Evolutionary conservation across 1,139 yeast species (phyloP).

Genomic region (Nadsonia starkeyi-henricii): DNA sequence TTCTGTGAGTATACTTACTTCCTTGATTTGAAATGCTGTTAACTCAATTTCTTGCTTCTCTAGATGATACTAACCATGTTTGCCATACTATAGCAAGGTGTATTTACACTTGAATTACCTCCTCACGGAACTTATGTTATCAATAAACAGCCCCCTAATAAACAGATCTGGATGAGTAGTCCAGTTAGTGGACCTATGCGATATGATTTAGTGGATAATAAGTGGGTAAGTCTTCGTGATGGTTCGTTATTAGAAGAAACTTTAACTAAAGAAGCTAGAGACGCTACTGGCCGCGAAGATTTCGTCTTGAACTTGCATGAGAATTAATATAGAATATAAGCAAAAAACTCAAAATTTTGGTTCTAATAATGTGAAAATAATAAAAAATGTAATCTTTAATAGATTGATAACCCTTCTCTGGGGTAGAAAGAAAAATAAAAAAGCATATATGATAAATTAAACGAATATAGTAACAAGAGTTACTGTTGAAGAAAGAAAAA

Average conservation of each 20-base stretch:
- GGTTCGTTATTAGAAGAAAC: slow-evolving; percentile 24
- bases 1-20: slow-evolving; percentile 26
- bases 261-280: slow-evolving; percentile 23
- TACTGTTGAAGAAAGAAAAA: too few species aligned
- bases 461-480: too few species aligned
- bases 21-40: slow-evolving; percentile 9
- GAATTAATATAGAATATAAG: too few species aligned
- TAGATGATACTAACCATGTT: neutral
- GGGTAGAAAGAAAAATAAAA: too few species aligned
- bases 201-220: slow-evolving; percentile 25
- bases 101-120: slow-evolving; percentile 54
- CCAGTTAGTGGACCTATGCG: slow-evolving; percentile 90
- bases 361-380: too few species aligned
- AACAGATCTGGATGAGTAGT: slow-evolving; percentile 84
- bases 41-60: slow-evolving; percentile 14
- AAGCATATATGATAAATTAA: too few species aligned
- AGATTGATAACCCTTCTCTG: too few species aligned
- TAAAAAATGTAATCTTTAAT: too few species aligned
- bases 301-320: slow-evolving; percentile 7
- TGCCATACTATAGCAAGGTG: slow-evolving; percentile 42
- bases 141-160: slow-evolving; percentile 88
- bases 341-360: too few species aligned
- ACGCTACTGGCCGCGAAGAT: slow-evolving; percentile 9
- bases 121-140: slow-evolving; percentile 70
- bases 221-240: slow-evolving; percentile 29